Base-by-base conservation (phyloP, 2,329 filamentous ascomycete genomes). In the Aspergillus novofumigatus region DNA sequence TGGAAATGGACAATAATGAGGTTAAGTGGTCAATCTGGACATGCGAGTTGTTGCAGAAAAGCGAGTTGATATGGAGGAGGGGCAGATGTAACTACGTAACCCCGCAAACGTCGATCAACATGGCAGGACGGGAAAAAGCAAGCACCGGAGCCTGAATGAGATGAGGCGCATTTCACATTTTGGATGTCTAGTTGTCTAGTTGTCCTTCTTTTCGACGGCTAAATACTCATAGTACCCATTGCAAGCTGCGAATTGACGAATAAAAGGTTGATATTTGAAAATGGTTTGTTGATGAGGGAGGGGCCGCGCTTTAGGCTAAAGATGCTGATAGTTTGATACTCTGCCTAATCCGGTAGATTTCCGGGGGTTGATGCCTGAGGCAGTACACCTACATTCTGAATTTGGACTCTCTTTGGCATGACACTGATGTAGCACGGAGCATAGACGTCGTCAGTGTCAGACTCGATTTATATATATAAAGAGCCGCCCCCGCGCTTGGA, bases 271-370 rank as follows among this genome's bases (percentile, higher is more conserved):
- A 23, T 9, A 5, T 23, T 11, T 3, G n/a, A n/a, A 4, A n/a
- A 44, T 9, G n/a, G 2, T 21, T 44, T 44, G 41, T 44, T 10
- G n/a, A 21, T 21, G 21, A 44, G 9, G 0, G 41, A 23, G 42
- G n/a, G 21, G n/a, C 4, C 3, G 8, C 42, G 20, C 42, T 45
- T 55, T 55, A 55, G 53, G 53, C 53, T 55, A 55, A 54, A 55
- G 17, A 35, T 28, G 23, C 14, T 17, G 41, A 42, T 14, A 48
- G 52, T 26, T 26, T 29, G 45, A 20, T n/a, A 11, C 21, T 54
- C 25, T 38, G 53, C 53, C 49, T 48, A 47, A 52, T 55, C 17
- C 28, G 41, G 54, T 48, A 55, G 51, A 29, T 49, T 52, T 55
- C 54, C 54, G 41, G 42, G 8, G 25, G 14, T 3, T 17, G 4